Conservation (phyloP, 177 flowering plant species). For the Vitis hybrid region DNA sequence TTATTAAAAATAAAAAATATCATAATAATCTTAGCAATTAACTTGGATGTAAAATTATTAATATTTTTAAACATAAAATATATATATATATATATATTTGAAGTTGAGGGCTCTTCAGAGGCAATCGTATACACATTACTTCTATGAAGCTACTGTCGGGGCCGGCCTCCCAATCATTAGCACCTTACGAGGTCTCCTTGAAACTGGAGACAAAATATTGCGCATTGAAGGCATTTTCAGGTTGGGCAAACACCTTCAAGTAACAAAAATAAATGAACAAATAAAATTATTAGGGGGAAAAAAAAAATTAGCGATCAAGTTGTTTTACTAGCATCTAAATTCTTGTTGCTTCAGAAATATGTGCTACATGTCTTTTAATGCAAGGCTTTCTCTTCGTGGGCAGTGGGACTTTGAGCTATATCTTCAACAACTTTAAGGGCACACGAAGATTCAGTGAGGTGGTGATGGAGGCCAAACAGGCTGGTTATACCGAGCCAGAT, state of each 20-base stretch:
- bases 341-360: constrained; percentile 9
- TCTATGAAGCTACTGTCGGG: constrained; percentile 98
- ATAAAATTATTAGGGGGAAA: no score
- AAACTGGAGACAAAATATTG: constrained; percentile 92
- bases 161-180: constrained; percentile 97
- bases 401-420: constrained; percentile 98
- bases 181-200: constrained; percentile 88
- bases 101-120: constrained; percentile 91
- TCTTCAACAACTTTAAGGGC: constrained; percentile 80
- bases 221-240: constrained; percentile 97
- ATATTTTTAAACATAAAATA: no score
- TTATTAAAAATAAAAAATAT: no score
- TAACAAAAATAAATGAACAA: no score
- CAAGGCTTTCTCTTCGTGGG: not conserved
- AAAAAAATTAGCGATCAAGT: not conserved
- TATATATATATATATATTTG: constrained; percentile 36
- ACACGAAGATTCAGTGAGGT: constrained; percentile 72
- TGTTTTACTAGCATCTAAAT: not conserved
- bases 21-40: no score
- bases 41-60: no score
- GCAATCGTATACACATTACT: constrained; percentile 93
- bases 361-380: constrained; percentile 4
- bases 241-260: constrained; percentile 27
- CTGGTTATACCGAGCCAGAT: constrained; percentile 96
- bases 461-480: constrained; percentile 85